Base-by-base conservation (phyloP, 2,329 filamentous ascomycete species). In the Cordyceps fumosorosea region DNA sequence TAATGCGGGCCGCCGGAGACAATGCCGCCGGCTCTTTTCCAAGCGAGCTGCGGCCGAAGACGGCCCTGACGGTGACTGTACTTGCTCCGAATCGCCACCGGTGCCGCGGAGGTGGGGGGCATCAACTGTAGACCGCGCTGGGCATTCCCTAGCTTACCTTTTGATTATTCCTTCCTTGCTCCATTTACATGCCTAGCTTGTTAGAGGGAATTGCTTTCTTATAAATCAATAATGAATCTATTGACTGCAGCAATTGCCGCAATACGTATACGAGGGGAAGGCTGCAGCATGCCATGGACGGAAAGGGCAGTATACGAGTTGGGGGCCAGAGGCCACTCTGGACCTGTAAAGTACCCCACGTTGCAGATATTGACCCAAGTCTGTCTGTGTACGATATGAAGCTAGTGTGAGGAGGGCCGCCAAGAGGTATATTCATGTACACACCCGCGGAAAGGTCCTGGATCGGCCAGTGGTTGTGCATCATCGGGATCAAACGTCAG, bases 1-100 rank as follows among this genome's bases (percentile, higher is more conserved):
- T 60, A 53, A 53, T 60, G 57, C 48, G 57, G 57, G 57, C 53
- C 56, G 32, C 37, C 22, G 56, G 56, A 18, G n/a, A 59, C 45
- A 60, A 45, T 18, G 48, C 57, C 48, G 57, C 29, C 26, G 24
- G 16, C 55, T 34, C 40, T 29, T 24, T n/a, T 20, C 32, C 45
- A 57, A 6, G 16, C 5, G 16, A 57, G 14, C 22, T 26, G 29
- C 45, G 32, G 56, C 56, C 56, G 56, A 59, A 59, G 20, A 59
- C 56, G 56, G 47, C 56, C 20, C 7, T 20, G 26, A 42, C 18
- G 18, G 56, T 59, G 45, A 59, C 34, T 52, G 14, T 26, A 32
- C 34, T 42, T 51, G 22, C 40, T 56, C 40, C 47, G 32, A 37
- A 32, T 14, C n/a, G 44, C n/a, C 8, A 22, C 44, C 44, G 8